phyloP scores from a whole-genome alignment of 2,329 filamentous ascomycete genomes.

The Furcasterigmium sp. region DNA sequence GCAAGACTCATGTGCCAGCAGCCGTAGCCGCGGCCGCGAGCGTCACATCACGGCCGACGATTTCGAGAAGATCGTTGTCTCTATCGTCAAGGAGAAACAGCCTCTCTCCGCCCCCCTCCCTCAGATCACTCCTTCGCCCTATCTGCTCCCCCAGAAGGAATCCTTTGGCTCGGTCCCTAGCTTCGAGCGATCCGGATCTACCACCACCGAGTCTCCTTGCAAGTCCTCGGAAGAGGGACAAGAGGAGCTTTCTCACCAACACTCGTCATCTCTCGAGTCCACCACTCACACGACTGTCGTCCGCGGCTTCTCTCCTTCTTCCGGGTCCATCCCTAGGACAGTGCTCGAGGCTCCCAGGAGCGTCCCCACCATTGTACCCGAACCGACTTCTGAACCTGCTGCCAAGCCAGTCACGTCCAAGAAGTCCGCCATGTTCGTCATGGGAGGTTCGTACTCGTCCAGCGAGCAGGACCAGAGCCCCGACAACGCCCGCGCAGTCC shows the following conservation, averaged over 20 bases:
- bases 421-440: conserved; percentile 60
- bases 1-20: conserved; percentile 65
- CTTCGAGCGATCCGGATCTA: conserved; percentile 37
- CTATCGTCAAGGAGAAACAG: conserved; percentile 85
- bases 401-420: conserved; percentile 65
- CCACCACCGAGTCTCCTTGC: conserved; percentile 43
- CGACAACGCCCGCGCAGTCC: conserved; percentile 32
- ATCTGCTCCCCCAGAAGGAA: conserved; percentile 41
- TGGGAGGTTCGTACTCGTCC: conserved; percentile 80
- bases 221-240: conserved; percentile 58
- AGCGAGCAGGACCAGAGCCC: conserved; percentile 46
- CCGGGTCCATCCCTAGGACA: conserved; percentile 46
- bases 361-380: conserved; percentile 53
- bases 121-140: conserved; percentile 26
- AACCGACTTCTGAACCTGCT: conserved; percentile 49
- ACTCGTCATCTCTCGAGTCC: conserved; percentile 37
- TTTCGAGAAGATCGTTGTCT: conserved; percentile 89
- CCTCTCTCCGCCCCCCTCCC: conserved; percentile 53
- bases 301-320: conserved; percentile 78
- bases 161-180: conserved; percentile 19
- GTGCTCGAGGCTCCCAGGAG: conserved; percentile 43
- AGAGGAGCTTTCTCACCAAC: conserved; percentile 24
- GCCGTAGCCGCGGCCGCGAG: conserved; percentile 68
- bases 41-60: conserved; percentile 91
- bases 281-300: conserved; percentile 62